Conservation (phyloP, 768 basidiomycete genomes). For the Tylopilus sp. region DNA sequence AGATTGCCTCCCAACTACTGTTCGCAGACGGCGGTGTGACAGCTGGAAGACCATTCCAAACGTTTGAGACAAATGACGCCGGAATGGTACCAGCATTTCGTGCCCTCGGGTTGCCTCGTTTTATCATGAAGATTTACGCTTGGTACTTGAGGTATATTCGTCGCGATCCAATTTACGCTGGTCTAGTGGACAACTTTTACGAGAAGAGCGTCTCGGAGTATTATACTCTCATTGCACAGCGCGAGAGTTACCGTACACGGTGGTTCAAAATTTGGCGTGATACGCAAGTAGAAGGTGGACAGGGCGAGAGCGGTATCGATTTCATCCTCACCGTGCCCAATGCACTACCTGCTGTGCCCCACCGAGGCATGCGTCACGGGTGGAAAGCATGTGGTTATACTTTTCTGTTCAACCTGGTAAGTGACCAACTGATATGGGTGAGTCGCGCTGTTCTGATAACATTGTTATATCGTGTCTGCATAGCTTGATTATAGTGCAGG, state of each 20-base stretch:
- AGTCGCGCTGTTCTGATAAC: background rate
- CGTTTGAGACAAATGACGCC: slow-evolving; percentile 46
- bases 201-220: slow-evolving; percentile 52
- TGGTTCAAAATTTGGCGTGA: slow-evolving; percentile 38
- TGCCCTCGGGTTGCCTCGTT: slow-evolving; percentile 44
- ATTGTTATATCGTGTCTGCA: background rate
- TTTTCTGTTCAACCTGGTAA: slow-evolving; percentile 63
- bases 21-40: slow-evolving; percentile 49
- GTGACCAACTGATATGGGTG: slow-evolving; percentile 10
- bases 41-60: slow-evolving; percentile 31
- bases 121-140: slow-evolving; percentile 44
- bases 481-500: slow-evolving; percentile 45
- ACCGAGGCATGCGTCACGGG: slow-evolving; percentile 50
- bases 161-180: slow-evolving; percentile 51
- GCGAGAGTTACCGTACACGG: slow-evolving; percentile 39
- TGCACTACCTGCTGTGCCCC: slow-evolving; percentile 56
- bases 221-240: slow-evolving; percentile 43
- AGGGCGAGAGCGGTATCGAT: slow-evolving; percentile 47
- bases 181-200: slow-evolving; percentile 45
- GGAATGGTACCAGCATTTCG: slow-evolving; percentile 40
- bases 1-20: slow-evolving; percentile 50
- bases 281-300: slow-evolving; percentile 18
- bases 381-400: slow-evolving; percentile 61
- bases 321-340: slow-evolving; percentile 62
- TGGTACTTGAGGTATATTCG: slow-evolving; percentile 52